Conservation (phyloP, 305 asterid genomes). For the Fraxinus sp. region DNA sequence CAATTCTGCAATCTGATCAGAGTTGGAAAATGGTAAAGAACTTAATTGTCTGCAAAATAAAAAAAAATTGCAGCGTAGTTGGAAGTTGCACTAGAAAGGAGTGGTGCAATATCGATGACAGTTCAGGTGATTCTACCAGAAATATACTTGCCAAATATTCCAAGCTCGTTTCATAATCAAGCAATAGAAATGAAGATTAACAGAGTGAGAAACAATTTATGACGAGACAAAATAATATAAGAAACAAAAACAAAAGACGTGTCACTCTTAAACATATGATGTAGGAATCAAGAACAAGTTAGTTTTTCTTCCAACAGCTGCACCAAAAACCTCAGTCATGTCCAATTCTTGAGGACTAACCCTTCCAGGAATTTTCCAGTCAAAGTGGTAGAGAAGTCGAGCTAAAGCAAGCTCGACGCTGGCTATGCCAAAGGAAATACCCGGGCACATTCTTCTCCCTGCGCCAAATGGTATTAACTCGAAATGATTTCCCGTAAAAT, state of each 20-base stretch:
- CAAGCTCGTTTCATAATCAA: not conserved
- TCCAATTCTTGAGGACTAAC: not conserved
- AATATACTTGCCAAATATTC: not conserved
- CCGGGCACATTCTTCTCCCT: conserved; percentile 18
- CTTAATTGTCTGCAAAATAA: not conserved
- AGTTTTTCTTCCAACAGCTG: conserved; percentile 11
- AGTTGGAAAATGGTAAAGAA: not conserved
- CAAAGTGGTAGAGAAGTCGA: conserved; percentile 17
- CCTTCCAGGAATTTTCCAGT: conserved; percentile 14
- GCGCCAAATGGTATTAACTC: not conserved
- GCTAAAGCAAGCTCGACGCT: conserved; percentile 24
- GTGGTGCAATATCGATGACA: not conserved
- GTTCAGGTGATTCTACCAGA: not conserved
- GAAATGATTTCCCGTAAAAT: conserved; percentile 13
- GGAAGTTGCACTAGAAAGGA: not conserved
- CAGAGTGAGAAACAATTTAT: not conserved
- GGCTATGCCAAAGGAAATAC: conserved; percentile 14
- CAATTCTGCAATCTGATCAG: not conserved
- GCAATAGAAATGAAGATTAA: not conserved
- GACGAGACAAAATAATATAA: not conserved
- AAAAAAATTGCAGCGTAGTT: not conserved
- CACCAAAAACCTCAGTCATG: conserved; percentile 15
- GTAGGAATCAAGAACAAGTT: conserved; percentile 12
- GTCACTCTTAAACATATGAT: not conserved
- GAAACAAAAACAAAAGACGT: not conserved